Base-by-base conservation (phyloP, 225 moss, liverwort and hornwort species). In the Neckera pumila region DNA sequence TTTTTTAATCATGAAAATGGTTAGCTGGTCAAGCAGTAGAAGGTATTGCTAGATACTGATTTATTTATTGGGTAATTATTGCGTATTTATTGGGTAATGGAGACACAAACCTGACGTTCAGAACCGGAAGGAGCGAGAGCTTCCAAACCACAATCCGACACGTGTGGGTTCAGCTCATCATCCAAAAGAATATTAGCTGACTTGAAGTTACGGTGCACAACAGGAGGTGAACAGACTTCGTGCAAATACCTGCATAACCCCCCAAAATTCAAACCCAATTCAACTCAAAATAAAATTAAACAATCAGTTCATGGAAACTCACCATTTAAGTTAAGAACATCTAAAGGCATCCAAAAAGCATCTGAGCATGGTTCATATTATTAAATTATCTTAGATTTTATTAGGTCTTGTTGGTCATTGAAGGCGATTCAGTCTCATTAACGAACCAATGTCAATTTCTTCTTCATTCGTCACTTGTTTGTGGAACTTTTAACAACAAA, bases 151-250 rank as follows among this genome's bases (percentile, higher is more conserved):
- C 96, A 95, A 71, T 95, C 95, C 26, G 95, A 90, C 21, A 95
- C 86, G 64, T 95, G 95, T n/a, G 96, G 95, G 84, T 93, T 93
- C 25, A 95, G 77, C 45, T 93, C 96, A 84, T 96, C 95, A 16
- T 95, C 94, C 81, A 96, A 85, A 25, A 96, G 79, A 80, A 95
- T 93, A 65, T 96, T 95, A 3, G 92, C 91, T 25, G 96, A 95
- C 83, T 92, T 94, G 89, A 96, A 95, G 84, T 95, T 95, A 3
- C 93, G 92, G 74, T 96, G 96, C 73, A 95, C 95, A 21, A 96
- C 92, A n/a, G 96, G 90, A n/a, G 95, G 96, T 33, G 92, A 90
- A 75, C 95, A 95, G 9, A 94, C 94, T 86, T 96, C 96, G 80
- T 95, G 95, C 88, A 96, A 88, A 79, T 96, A 94, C 89, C 96